These are phyloP conservation scores for Oryza nivara DNA, from an alignment of 176 grass and related monocot species.

Conservation along the genomic window DNA sequence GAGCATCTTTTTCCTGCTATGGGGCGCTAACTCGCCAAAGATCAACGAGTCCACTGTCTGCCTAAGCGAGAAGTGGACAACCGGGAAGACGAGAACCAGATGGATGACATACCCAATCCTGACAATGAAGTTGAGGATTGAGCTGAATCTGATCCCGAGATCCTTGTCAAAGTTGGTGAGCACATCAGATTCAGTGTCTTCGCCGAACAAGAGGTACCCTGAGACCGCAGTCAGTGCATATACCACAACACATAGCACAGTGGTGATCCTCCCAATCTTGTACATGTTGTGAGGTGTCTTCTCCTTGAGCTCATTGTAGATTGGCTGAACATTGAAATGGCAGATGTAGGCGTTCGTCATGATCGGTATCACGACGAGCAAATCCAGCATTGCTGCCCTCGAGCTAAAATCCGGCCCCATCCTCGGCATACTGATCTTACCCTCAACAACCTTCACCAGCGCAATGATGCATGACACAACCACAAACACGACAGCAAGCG, in stretches of 20 bases:
- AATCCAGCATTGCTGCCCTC: conserved; percentile 63
- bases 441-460: conserved; percentile 66
- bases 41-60: conserved; percentile 82
- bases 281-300: conserved; percentile 88
- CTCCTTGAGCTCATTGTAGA: conserved; percentile 95
- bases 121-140: conserved; percentile 85
- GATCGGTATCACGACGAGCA: conserved; percentile 92
- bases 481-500: conserved; percentile 85
- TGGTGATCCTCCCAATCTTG: conserved; percentile 72
- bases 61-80: conserved; percentile 95
- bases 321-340: conserved; percentile 93
- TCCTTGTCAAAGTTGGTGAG: conserved; percentile 98
- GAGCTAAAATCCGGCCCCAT: conserved; percentile 91
- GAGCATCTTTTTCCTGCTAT: conserved; percentile 69
- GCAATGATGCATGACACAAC: conserved; percentile 76
- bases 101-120: conserved; percentile 94
- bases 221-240: conserved; percentile 83
- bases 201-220: conserved; percentile 81
- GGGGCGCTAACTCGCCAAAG: conserved; percentile 48
- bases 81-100: conserved; percentile 89
- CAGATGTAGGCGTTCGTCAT: conserved; percentile 97
- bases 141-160: conserved; percentile 89
- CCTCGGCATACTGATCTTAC: conserved; percentile 59
- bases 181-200: conserved; percentile 86
- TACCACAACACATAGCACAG: conserved; percentile 65